Evolutionary conservation across 305 asterid genomes (phyloP), one percentile per base, ranked within the genome.

Genomic region (Fraxinus latifolia): DNA sequence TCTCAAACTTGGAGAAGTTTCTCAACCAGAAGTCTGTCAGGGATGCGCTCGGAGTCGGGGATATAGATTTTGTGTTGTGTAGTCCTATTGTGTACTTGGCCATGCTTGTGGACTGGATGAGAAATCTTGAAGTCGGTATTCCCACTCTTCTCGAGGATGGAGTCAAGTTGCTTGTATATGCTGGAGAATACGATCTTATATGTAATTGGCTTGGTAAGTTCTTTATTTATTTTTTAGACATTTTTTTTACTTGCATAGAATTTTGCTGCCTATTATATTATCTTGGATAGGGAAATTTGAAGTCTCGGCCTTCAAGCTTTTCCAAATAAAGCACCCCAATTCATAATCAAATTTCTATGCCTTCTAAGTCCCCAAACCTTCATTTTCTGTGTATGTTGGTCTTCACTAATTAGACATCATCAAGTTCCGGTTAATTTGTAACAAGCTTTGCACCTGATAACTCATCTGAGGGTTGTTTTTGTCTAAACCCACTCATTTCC

Each of bases 191-290:
- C 74, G 99, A 96, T 88, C 90, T 96, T 82, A 96, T 94, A 83
- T 96, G 99, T 93, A 96, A 96, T 83, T 96, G 99, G 99, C 97
- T 94, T 15, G 99, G 99, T 94, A 76, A 82, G 93, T 68, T 68
- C 39, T 68, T 11, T 15, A 11, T 29, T 31, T 68, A 5, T 11
- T 27, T 19, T 19, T 19, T 19, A 7, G 21, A 6, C 67, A 1
- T 7, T 17, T 7, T 21, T 62, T 62, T 62, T 8, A 9, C 2
- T 23, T 7, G 31, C 14, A 62, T 7, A 23, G 72, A 62, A 9
- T 15, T 62, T 62, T 62, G 67, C 72, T 62, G 14, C 31, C n/a
- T 62, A 23, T 9, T 23, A 23, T 9, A 23, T 55, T 19, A 55
- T 55, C 0, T 55, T 5, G 67, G 67, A 17, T 5, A 7, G 27